phyloP scores from a whole-genome alignment of 2,329 filamentous ascomycete genomes.

The Aphanocladium album region DNA sequence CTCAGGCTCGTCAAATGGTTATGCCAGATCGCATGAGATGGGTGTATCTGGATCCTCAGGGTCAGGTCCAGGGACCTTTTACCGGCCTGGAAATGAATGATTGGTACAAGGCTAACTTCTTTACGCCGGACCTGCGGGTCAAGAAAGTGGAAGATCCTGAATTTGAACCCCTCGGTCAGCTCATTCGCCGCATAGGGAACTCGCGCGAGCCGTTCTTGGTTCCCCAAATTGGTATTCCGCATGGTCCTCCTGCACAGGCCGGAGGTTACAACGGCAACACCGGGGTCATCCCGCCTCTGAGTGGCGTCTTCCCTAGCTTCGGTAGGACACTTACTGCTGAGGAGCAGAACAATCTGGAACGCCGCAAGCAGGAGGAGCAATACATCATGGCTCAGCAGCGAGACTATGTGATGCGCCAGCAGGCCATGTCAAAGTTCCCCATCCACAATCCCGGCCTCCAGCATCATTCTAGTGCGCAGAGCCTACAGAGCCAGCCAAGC shows the following conservation, averaged over 20 bases:
- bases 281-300: slow-evolving; percentile 79
- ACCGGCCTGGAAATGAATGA: slow-evolving; percentile 99
- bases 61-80: slow-evolving; percentile 87
- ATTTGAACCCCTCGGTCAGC: slow-evolving; percentile 89
- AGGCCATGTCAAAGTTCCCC: slow-evolving; percentile 69
- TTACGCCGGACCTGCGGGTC: slow-evolving; percentile 87
- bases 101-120: slow-evolving; percentile 99
- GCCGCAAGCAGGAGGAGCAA: slow-evolving; percentile 96
- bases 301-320: slow-evolving; percentile 91
- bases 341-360: slow-evolving; percentile 94
- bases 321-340: slow-evolving; percentile 91
- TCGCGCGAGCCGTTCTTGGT: slow-evolving; percentile 96
- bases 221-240: slow-evolving; percentile 90
- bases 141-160: slow-evolving; percentile 92
- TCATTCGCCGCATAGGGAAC: slow-evolving; percentile 94
- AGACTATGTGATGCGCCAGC: slow-evolving; percentile 84
- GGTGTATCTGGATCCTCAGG: slow-evolving; percentile 95
- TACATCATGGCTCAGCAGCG: slow-evolving; percentile 95
- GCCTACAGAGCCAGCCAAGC: slow-evolving; percentile 93
- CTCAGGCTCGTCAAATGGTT: slow-evolving; percentile 84
- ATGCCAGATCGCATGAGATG: slow-evolving; percentile 99
- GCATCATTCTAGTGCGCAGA: slow-evolving; percentile 92
- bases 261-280: slow-evolving; percentile 49
- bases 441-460: slow-evolving; percentile 58
- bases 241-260: slow-evolving; percentile 63